A percentile compares a stretch with the other conserved stretches of the same genome.
phyloP scores from a whole-genome alignment of 345 rosid species.

The Noccaea bulbosa region DNA sequence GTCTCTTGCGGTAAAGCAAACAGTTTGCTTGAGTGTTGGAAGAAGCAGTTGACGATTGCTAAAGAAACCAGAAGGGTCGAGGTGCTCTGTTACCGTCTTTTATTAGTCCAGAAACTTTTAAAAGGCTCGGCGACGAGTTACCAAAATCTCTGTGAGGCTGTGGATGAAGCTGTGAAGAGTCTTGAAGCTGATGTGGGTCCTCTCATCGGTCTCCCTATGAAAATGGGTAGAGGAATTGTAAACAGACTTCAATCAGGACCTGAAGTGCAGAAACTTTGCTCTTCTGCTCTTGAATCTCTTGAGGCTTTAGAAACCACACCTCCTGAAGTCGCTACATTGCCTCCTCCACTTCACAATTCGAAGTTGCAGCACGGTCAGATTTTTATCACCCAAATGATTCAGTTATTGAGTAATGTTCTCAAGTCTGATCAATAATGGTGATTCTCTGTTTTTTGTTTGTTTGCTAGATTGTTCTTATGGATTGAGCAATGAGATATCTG shows the following conservation, averaged over 20 bases:
- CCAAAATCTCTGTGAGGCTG: slow-evolving; percentile 48
- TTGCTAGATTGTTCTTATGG: slow-evolving; percentile 38
- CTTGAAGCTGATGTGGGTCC: slow-evolving; percentile 74
- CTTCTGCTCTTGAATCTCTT: slow-evolving; percentile 62
- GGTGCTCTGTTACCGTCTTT: slow-evolving; percentile 68
- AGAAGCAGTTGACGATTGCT: slow-evolving; percentile 69
- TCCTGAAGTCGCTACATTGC: slow-evolving; percentile 18
- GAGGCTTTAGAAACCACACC: slow-evolving; percentile 44
- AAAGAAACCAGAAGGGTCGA: slow-evolving; percentile 87
- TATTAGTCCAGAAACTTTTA: slow-evolving; percentile 61
- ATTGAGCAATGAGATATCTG: slow-evolving; percentile 45
- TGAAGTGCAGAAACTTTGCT: slow-evolving; percentile 73
- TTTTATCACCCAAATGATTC: neutral
- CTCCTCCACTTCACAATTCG: slow-evolving; percentile 25
- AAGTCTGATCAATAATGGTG: slow-evolving; percentile 22
- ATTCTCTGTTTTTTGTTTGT: slow-evolving; percentile 26
- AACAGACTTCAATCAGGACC: slow-evolving; percentile 76
- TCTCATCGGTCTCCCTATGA: slow-evolving; percentile 61
- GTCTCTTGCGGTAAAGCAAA: slow-evolving; percentile 68
- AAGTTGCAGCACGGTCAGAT: slow-evolving; percentile 39
- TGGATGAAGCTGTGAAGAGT: slow-evolving; percentile 57
- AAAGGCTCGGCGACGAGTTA: slow-evolving; percentile 53
- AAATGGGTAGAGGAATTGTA: slow-evolving; percentile 78
- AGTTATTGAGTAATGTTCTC: neutral
- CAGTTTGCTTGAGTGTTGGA: slow-evolving; percentile 67